Evolutionary conservation across 768 basidiomycete species (phyloP), one percentile per base, ranked within the genome.

Genomic region (Lactarius sanguifluus): DNA sequence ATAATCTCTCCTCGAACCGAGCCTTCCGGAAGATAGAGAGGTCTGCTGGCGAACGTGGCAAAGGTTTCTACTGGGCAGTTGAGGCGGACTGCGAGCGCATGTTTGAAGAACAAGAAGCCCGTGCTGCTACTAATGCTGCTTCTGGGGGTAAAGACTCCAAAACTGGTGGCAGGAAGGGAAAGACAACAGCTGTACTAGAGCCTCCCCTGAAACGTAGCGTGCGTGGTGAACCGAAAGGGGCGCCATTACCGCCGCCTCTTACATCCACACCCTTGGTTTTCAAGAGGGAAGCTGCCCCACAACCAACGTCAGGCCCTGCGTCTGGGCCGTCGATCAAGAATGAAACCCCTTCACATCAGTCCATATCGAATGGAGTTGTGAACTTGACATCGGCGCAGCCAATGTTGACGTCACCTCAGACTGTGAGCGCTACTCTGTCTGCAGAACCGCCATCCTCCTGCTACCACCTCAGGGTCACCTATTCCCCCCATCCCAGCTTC

Each of bases 41-140:
- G 36, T 89, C 87, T 68, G 85, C 87, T 7, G 91, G 93, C 65
- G 92, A 91, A 79, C 84, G 90, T 67, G 91, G 92, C 10, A 97
- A 96, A 75, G 96, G 95, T 2, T 94, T 89, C 70, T 93, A 94
- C 69, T 98, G 96, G 96, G 89, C 90, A 23, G 81, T 97, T 38
- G 95, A 96, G 72, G 87, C 89, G 54, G 83, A 86, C 63, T 82
- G 82, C 73, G 84, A 87, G 61, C 87, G 86, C 64, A 80, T 80
- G 41, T 83, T 92, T 54, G 86, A 88, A 73, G 89, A 90, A 68
- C 89, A 89, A 71, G 88, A 90, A 71, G 78, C 77, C 76, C 71
- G 69, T 75, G 80, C 68, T 74, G 78, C 73, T 71, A 76, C 52
- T 18, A 64, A 45, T n/a, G 59, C 70, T 34, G 55, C 63, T 36